Evolutionary conservation across 768 basidiomycete genomes (phyloP), one percentile per base, ranked within the genome.

Genomic region (Phanerodontia chrysosporium): DNA sequence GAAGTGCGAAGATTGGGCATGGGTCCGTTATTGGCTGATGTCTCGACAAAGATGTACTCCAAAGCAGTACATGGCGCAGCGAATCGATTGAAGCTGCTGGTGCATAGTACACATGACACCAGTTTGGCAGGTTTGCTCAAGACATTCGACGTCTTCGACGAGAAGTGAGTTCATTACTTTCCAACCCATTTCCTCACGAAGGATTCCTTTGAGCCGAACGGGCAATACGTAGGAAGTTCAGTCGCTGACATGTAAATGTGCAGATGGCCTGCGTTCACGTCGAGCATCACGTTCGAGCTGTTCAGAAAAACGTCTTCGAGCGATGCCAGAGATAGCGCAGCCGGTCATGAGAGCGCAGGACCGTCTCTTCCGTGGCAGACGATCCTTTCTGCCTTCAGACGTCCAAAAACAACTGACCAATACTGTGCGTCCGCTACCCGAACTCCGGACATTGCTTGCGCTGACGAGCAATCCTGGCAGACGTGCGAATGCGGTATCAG

Each of bases 261-360:
- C 58, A 85, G 86, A 64, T 90, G 89, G 89, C 87, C 86, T 7
- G 80, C 86, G 2, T 90, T 90, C 71, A 86, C 88, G 0, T 84
- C 87, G 1, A 81, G 84, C 0, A 77, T 91, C 32, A 86, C 86
- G 0, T 88, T 90, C 66, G 90, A 91, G 68, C 78, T 91, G 10
- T 90, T 89, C 75, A 64, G 61, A 32, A 66, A 62, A 32, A 57
- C 32, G 21, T 14, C 52, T 13, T 21, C 52, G 35, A n/a, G 25
- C 8, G 46, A 32, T 21, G 21, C 36, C 58, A 46, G 14, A 35
- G 49, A 22, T 64, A 25, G 29, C 62, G 62, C 16, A 48, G 58
- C 7, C 58, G 55, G 28, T 49, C 57, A 25, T 60, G 57, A 3
- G 13, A 57, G 36, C 52, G 21, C 22, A 5, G 46, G 46, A 24